Conservation (phyloP, 305 asterid species). For the Fraxinus platypoda region DNA sequence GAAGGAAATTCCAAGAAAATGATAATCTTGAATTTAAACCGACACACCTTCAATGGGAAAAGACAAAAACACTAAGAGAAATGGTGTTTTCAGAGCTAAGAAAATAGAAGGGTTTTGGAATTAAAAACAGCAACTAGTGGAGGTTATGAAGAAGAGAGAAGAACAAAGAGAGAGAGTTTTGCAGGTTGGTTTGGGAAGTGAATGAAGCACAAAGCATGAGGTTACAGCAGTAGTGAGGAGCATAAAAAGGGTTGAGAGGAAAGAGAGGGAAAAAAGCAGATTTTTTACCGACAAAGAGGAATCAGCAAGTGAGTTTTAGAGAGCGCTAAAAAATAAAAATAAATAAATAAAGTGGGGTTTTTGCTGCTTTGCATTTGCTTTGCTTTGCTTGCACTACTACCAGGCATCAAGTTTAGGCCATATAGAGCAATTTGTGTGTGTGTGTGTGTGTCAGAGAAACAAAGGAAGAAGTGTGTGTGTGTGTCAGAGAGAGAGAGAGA, state of each 20-base stretch:
- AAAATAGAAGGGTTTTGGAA: background rate
- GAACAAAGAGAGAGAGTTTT: conserved; percentile 25
- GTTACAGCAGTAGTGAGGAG: conserved; percentile 42
- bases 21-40: conserved; percentile 3
- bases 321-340: background rate
- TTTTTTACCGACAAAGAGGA: conserved; percentile 19
- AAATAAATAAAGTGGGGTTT: conserved; percentile 23
- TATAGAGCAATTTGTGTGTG: conserved; percentile 28
- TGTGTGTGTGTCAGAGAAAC: conserved; percentile 30
- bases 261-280: background rate
- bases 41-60: conserved; percentile 20
- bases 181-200: conserved; percentile 43
- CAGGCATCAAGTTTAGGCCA: conserved; percentile 49
- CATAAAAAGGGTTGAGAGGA: conserved; percentile 30
- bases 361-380: conserved; percentile 22
- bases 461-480: conserved; percentile 13
- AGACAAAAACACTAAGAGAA: conserved; percentile 16
- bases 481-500: background rate
- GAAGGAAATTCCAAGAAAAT: conserved; percentile 1
- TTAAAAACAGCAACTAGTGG: background rate
- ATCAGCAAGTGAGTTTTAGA: conserved; percentile 18
- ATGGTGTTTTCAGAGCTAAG: conserved; percentile 20
- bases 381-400: conserved; percentile 46
- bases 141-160: conserved; percentile 13
- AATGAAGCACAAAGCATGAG: conserved; percentile 43